Evolutionary conservation across 306 rosid genomes (phyloP), one percentile per base, ranked within the genome.

Genomic region (Delonix regia): DNA sequence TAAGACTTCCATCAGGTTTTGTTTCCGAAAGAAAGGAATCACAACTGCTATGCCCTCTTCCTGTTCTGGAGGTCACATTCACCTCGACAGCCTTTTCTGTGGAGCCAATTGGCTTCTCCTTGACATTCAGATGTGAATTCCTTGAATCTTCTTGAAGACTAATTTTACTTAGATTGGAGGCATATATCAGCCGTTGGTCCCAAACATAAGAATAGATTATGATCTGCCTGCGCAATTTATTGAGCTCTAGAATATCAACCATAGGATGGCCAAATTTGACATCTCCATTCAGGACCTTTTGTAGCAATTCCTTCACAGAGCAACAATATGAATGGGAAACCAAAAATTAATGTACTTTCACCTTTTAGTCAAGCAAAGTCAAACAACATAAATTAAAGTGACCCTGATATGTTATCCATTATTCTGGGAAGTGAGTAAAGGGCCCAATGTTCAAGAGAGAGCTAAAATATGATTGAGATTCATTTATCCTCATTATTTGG

Each of bases 131-230:
- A 51, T 6, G 33, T 51, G 85, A 78, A 84, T 71, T 81, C 83
- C 83, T 86, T 4, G 76, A 80, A 41, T 85, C 86, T 81, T 77
- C 90, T 67, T 73, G 88, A 30, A 83, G 75, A 61, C 28, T 6
- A 42, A 45, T 73, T 56, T 66, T 84, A 75, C 63, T 76, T 49
- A 75, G 71, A 73, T 82, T 83, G 77, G 90, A 86, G 75, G 83
- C 89, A 86, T 82, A 82, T 75, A 89, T 82, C 90, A 92, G 84
- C 56, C 83, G 91, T 56, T 90, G 96, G 83, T 92, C 97, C 96
- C 94, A 92, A 30, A 87, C 75, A 77, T 83, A 87, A 52, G 96
- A 90, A 62, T 71, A 85, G 68, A 82, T 74, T 59, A 90, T 84
- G 51, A 90, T 85, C 81, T 83, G 90, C 78, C 96, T 88, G 77